Percentiles rank a stretch among this genome's conserved stretches.
Evolutionary conservation across 2,329 filamentous ascomycete species (phyloP).

Genomic region (Phaeoacremonium minimum): DNA sequence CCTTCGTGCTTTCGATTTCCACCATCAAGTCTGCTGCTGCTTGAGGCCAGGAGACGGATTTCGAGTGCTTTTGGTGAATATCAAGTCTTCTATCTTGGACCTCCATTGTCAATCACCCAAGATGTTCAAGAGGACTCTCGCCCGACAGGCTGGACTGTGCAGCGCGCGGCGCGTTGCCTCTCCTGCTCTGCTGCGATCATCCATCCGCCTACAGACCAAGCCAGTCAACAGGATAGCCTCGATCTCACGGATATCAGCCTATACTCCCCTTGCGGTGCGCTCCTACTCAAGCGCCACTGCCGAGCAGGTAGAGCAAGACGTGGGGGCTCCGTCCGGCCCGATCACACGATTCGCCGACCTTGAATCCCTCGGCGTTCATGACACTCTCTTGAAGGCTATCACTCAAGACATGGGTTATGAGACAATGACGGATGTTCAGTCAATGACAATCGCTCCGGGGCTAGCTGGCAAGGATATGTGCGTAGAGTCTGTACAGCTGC

Average conservation of each 20-base stretch:
- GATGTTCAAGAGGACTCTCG: conserved; percentile 11
- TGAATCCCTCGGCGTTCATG: conserved; percentile 48
- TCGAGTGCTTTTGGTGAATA: too few relatives aligned
- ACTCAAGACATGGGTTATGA: conserved; percentile 70
- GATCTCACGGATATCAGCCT: not conserved
- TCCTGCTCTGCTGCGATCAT: conserved; percentile 2
- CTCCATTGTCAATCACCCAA: too few relatives aligned
- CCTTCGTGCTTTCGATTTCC: too few relatives aligned
- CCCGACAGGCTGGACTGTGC: conserved; percentile 9
- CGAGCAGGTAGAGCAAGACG: conserved; percentile 6
- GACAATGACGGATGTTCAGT: conserved; percentile 90
- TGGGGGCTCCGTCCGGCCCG: conserved; percentile 14
- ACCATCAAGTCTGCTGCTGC: too few relatives aligned
- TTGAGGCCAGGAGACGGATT: too few relatives aligned
- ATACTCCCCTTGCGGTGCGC: conserved; percentile 1
- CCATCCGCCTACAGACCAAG: not conserved
- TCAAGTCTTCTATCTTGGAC: too few relatives aligned
- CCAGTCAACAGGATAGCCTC: not conserved
- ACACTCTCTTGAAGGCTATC: conserved; percentile 63
- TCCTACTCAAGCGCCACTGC: conserved; percentile 13
- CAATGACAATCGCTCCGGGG: conserved; percentile 74
- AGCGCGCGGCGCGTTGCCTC: conserved; percentile 7
- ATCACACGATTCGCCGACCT: conserved; percentile 41
- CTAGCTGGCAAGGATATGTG: conserved; percentile 80
- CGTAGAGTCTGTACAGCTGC: conserved; percentile 28